Evolutionary conservation across 257 asterid genomes (phyloP), one percentile per base, ranked within the genome.

Genomic region (Gentiana straminea): DNA sequence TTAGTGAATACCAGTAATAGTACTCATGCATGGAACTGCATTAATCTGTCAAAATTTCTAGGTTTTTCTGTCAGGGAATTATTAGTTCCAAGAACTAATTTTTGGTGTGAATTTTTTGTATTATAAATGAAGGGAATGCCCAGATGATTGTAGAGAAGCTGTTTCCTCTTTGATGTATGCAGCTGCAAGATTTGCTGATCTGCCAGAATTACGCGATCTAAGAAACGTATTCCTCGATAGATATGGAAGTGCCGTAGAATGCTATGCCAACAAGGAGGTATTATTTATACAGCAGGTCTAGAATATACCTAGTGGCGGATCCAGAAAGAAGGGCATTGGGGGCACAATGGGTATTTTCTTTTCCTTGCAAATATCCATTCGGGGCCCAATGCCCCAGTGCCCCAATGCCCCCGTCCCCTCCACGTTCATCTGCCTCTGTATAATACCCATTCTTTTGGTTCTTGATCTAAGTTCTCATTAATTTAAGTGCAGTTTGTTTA

Each of bases 71-170:
- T 35, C 7, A 4, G 5, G 5, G 2, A 55, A 8, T 4, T 15
- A 8, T 34, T 36, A 1, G 36, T 32, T 13, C 1, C 11, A 34
- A 41, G 36, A 37, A 33, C 13, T 24, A 35, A 33, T 35, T 15
- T 54, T 46, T 52, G 9, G 3, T 48, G 35, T n/a, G 8, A 12
- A 33, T 47, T 5, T 3, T 12, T 44, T 43, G 44, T 39, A 39
- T 3, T 3, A 4, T 39, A 7, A 7, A 7, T 33, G 13, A 77
- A 91, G 98, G 62, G 98, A 91, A 58, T 91, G 96, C 45, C 98
- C 96, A 0, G 95, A 87, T 49, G 95, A 91, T 3, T 81, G 95
- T 73, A 80, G 75, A 66, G 98, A 87, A 81, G 92, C 98, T 24
- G 95, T 67, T 15, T 59, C 96, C 7, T 75, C 89, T 53, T 64